phyloP scores from a whole-genome alignment of 257 asterid genomes.

The Pogostemon cablin region DNA sequence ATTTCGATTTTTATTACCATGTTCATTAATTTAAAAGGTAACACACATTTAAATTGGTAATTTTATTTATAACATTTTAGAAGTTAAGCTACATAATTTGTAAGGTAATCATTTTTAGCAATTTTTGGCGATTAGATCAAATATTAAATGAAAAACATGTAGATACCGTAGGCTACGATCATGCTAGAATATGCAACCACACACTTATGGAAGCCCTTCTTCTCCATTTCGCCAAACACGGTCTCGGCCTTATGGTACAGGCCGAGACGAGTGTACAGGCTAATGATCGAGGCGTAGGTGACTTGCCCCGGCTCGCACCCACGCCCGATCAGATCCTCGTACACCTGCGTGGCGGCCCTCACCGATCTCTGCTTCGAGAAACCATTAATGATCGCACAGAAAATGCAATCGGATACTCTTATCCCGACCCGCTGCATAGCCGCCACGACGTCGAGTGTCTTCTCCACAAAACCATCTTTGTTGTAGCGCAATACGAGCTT shows the following conservation, averaged over 20 bases:
- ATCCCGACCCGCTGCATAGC: constrained; percentile 61
- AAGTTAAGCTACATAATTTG: too few relatives aligned
- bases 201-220: constrained; percentile 67
- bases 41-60: too few relatives aligned
- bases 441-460: constrained; percentile 51
- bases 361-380: constrained; percentile 63
- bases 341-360: constrained; percentile 49
- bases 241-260: constrained; percentile 58
- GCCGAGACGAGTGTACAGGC: constrained; percentile 63
- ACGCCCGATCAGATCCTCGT: constrained; percentile 52
- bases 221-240: constrained; percentile 64
- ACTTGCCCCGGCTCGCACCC: constrained; percentile 93
- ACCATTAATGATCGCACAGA: constrained; percentile 83
- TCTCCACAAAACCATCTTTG: constrained; percentile 65
- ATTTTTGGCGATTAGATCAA: too few relatives aligned
- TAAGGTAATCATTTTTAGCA: too few relatives aligned
- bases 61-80: too few relatives aligned
- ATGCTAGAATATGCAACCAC: constrained; percentile 85
- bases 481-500: constrained; percentile 66
- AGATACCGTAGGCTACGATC: constrained; percentile 67
- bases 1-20: too few relatives aligned
- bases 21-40: too few relatives aligned
- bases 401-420: constrained; percentile 81
- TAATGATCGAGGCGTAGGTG: constrained; percentile 72
- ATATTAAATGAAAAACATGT: too few relatives aligned